Base-by-base conservation (phyloP, 2,329 filamentous ascomycete genomes). In the Fusarium sacchari region DNA sequence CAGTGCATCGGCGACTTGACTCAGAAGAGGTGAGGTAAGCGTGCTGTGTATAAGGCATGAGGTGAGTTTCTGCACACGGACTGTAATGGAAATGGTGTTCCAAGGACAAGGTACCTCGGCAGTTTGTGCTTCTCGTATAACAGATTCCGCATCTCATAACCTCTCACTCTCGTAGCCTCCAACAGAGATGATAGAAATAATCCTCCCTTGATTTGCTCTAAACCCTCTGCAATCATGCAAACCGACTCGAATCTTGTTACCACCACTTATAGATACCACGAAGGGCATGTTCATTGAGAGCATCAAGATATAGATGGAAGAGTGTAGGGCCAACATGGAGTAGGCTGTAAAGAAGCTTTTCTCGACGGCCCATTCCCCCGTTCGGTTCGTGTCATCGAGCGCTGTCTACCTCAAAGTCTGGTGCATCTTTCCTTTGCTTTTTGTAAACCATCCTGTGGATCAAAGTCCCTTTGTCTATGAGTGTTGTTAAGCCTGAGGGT, bases 391-490 rank as follows among this genome's bases (percentile, higher is more conserved):
- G 22, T 22, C 22, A 42, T 42, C n/a, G 14, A n/a, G 10, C 39
- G 14, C 22, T 8, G 39, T 42, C 39, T 42, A 42, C 39, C 17
- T 42, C 14, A 11, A 42, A 3, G 22, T 15, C 39, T 42, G 39
- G 15, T n/a, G 6, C 14, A n/a, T 42, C 22, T 42, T 14, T 42
- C 39, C 22, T 15, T 14, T 15, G 8, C 22, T 13, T 15, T n/a
- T 17, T n/a, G 1, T 42, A n/a, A n/a, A n/a, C 14, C 22, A 42
- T n/a, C 3, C 2, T 6, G 40, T n/a, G 8, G 5, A 42, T 9
- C 14, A 4, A 42, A 9, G 22, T n/a, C 22, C 17, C 22, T 17
- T n/a, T 6, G 9, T 42, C 22, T 7, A 42, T 42, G 39, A 42
- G 17, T 17, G 22, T n/a, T 9, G 8, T n/a, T 42, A n/a, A 11